Conservation (phyloP, 108 stramenopile species). For the Cyclostephanos invisitatus region DNA sequence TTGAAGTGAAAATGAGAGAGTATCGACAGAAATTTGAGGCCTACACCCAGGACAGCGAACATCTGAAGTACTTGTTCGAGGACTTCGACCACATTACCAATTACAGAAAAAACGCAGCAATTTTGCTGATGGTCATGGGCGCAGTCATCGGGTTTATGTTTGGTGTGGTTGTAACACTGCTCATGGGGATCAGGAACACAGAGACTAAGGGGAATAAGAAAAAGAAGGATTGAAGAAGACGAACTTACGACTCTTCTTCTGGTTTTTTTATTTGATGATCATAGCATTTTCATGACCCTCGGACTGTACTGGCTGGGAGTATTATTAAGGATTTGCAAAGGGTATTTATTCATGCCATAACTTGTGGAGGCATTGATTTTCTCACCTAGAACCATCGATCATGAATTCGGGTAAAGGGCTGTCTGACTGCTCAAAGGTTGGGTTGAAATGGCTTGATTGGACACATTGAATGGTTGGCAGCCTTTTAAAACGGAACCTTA, state of each 20-base stretch:
- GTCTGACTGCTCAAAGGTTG: too few relatives aligned
- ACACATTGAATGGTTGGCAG: too few relatives aligned
- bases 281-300: background rate
- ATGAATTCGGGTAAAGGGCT: too few relatives aligned
- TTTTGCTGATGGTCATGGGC: constrained; percentile 47
- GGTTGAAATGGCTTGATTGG: too few relatives aligned
- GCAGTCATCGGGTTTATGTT: constrained; percentile 41
- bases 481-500: too few relatives aligned
- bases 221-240: constrained; percentile 33
- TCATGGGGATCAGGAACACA: constrained; percentile 3
- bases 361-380: background rate
- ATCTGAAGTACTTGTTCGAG: constrained; percentile 41
- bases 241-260: background rate
- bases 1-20: constrained; percentile 41
- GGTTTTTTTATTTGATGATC: background rate
- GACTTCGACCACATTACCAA: constrained; percentile 61
- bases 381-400: too few relatives aligned
- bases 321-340: background rate
- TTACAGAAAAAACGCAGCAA: constrained; percentile 59
- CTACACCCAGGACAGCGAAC: constrained; percentile 28
- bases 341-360: background rate
- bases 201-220: constrained; percentile 29
- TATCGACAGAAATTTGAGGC: constrained; percentile 36
- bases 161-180: constrained; percentile 19
- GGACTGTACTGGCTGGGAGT: too few relatives aligned